Base-by-base conservation (phyloP, 768 basidiomycete genomes). In the Inosperma sp. region DNA sequence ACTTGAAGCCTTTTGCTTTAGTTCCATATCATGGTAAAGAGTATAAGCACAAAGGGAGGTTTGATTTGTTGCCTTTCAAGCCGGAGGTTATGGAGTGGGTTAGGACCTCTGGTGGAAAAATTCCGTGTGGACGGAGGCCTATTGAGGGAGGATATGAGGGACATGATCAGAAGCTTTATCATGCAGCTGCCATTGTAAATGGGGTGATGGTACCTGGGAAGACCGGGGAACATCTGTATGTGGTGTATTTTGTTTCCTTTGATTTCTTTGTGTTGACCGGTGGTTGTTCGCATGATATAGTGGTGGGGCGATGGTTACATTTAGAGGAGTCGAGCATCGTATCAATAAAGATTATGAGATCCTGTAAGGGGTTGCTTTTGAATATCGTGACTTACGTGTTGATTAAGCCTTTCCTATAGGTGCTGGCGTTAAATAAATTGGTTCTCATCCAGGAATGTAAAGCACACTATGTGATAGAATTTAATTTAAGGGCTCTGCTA, bases 81-180 rank as follows among this genome's bases (percentile, higher is more conserved):
- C 62, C 74, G 0, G 64, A 68, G 16, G 78, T 76, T 43, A 91
- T 91, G 88, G 88, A 87, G 63, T 86, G 79, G 73, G 84, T 91
- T 7, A 69, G 41, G 0, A 78, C 86, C 0, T 74, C 77, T 12
- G 64, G 78, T 49, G 88, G 88, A 3, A 69, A 65, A 34, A 72
- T 87, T 47, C 83, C 88, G 5, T 56, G 63, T 3, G 81, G 80
- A 3, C 70, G 81, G 26, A 64, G 71, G 10, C 83, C 83, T 0
- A 72, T 90, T 12, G 81, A 85, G 57, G 89, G 86, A 2, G 87
- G 84, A 2, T 86, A 86, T 54, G 88, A 91, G 66, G 81, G 86
- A 29, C 64, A 71, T 53, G 86, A 85, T 0, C 64, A 62, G 9
- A 80, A 77, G 63, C 66, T 90, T 35, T 89, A 84, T 55, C 88